Evolutionary conservation across 1,139 yeast genomes (phyloP).

Genomic region (Zhuliangozyma parablackwelliae): DNA sequence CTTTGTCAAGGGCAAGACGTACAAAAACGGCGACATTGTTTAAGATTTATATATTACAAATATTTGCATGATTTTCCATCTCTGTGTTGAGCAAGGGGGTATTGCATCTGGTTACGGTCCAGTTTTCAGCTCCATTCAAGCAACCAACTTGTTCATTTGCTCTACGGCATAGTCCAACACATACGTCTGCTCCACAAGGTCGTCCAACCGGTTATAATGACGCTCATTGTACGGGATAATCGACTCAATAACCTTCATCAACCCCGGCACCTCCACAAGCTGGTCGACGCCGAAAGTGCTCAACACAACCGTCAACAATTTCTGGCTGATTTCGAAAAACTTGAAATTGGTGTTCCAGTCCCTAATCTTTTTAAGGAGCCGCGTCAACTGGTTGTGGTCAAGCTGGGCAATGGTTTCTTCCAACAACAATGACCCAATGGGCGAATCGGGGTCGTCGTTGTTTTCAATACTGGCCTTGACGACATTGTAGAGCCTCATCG

Average conservation of each 20-base stretch:
- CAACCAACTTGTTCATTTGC: constrained; percentile 53
- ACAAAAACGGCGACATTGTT: constrained; percentile 39
- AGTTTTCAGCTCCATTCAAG: constrained; percentile 13
- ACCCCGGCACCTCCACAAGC: constrained; percentile 61
- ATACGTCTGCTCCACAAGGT: constrained; percentile 77
- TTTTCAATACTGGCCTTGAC: constrained; percentile 50
- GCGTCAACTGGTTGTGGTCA: constrained; percentile 54
- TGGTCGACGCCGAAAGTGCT: constrained; percentile 49
- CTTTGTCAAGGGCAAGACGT: constrained; percentile 48
- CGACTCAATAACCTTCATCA: constrained; percentile 65
- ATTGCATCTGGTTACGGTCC: too few species aligned
- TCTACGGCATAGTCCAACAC: constrained; percentile 79
- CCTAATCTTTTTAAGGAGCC: constrained; percentile 68
- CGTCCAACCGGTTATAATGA: constrained; percentile 73
- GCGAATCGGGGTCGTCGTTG: constrained; percentile 42
- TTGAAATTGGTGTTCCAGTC: constrained; percentile 94
- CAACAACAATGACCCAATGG: constrained; percentile 58
- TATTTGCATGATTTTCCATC: background rate
- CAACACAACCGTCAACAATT: constrained; percentile 61
- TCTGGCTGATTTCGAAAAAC: constrained; percentile 77
- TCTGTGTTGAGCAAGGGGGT: too few species aligned
- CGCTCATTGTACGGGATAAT: constrained; percentile 84
- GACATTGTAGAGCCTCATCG: constrained; percentile 76
- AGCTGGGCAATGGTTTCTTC: constrained; percentile 62
- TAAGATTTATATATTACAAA: constrained; percentile 10